Base-by-base conservation (phyloP, 768 basidiomycete genomes). In the Boletellus sp. region DNA sequence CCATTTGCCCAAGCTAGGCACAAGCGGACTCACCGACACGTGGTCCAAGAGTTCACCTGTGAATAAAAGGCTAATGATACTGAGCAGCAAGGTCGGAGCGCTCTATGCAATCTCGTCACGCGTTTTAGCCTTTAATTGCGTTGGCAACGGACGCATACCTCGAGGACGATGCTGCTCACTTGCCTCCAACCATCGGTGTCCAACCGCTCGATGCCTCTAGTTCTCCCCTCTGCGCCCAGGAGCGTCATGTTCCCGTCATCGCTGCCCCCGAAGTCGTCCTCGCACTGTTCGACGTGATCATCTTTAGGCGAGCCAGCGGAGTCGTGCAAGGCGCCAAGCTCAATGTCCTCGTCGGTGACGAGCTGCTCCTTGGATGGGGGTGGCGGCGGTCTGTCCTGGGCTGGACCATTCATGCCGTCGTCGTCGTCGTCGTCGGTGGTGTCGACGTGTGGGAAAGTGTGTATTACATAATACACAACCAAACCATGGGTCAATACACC, bases 41-140 rank as follows among this genome's bases (percentile, higher is more conserved):
- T 83, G 82, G 67, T 92, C 87, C 26, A 99, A 71, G 1, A 97
- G 78, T 64, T 94, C 86, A 15, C 96, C 95, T 2, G 94, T 94
- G 60, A 98, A 87, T 31, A 96, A 73, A 38, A 94, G 74, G 9
- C 94, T 90, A 15, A 91, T 60, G 0, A 93, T 84, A 0, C 90
- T 88, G 44, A 97, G 74, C 7, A 96, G 72, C 23, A 99, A 75
- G 15, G 92, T 89, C 1, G 95, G 94, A 2, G 89, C 83, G 34
- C 87, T 87, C 95, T 97, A 59, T 13, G 40, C 26, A 32, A 33
- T 17, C 45, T 35, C 24, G 55, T 54, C 54, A 60, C 22, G 13
- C 26, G 16, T 41, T 28, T 22, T 10, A 1, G 23, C 28, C 36
- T 19, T 32, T 19, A 15, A 22, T 22, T 28, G 31, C 37, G 43